Conservation (phyloP, 805 yeast species). For the Grigorovia yakushimaensis region DNA sequence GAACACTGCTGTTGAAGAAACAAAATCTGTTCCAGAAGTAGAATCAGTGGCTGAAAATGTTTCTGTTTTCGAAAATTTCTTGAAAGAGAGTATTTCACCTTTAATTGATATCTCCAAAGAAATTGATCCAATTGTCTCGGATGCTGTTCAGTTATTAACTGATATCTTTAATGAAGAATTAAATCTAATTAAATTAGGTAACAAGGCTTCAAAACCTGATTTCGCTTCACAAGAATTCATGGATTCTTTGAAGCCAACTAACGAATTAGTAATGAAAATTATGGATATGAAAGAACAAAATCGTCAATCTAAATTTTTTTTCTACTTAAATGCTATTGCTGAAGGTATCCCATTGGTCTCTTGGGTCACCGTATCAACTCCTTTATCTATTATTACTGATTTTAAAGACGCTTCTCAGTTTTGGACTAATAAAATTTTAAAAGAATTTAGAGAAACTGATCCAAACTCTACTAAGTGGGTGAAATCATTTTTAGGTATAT, state of each 20-base stretch:
- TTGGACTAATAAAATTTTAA: conserved; percentile 85
- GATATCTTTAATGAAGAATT: conserved; percentile 51
- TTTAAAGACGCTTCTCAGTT: conserved; percentile 87
- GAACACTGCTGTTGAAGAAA: conserved; percentile 8
- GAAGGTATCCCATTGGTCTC: conserved; percentile 88
- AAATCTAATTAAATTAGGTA: conserved; percentile 49
- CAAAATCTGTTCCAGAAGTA: too few relatives aligned
- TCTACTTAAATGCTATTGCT: conserved; percentile 71
- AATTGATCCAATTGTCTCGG: conserved; percentile 41
- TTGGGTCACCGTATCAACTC: conserved; percentile 76
- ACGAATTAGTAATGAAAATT: conserved; percentile 47
- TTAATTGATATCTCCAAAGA: conserved; percentile 35
- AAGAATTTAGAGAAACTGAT: conserved; percentile 70
- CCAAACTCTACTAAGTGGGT: conserved; percentile 76
- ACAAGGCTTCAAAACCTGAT: conserved; percentile 57
- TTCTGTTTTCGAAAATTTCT: conserved; percentile 43
- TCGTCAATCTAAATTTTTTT: conserved; percentile 52
- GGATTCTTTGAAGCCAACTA: conserved; percentile 59
- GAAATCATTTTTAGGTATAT: conserved; percentile 46
- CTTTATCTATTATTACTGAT: conserved; percentile 67
- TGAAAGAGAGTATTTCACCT: conserved; percentile 47
- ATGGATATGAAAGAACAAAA: conserved; percentile 63
- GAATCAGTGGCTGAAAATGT: conserved; percentile 37
- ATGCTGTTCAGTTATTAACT: conserved; percentile 35
- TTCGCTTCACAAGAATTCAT: conserved; percentile 42